Percentiles rank a stretch among this genome's conserved stretches.
These are phyloP conservation scores for Diutina rugosa DNA, from an alignment of 1,139 yeast species.

Conservation along the genomic window DNA sequence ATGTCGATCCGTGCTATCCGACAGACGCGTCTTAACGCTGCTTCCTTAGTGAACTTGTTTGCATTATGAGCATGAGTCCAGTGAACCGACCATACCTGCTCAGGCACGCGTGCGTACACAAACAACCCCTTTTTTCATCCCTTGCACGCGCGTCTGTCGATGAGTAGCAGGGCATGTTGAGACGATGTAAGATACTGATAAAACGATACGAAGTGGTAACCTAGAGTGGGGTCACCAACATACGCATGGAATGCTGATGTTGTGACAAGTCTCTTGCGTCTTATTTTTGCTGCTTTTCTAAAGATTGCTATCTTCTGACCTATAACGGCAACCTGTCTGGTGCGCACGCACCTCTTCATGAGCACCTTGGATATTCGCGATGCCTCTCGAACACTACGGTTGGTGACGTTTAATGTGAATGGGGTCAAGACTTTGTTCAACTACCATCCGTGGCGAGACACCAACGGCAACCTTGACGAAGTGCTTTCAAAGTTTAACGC, in stretches of 20 bases:
- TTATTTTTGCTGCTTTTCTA: neutral
- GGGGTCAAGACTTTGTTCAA: constrained; percentile 71
- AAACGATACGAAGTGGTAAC: neutral
- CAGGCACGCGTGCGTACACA: neutral
- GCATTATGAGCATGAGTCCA: neutral
- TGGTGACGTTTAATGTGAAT: constrained; percentile 73
- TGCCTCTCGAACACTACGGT: constrained; percentile 15
- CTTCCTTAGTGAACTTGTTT: neutral
- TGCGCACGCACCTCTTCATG: neutral
- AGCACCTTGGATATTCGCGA: neutral
- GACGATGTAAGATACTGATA: neutral
- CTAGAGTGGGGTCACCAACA: too few species aligned
- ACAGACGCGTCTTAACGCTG: too few species aligned
- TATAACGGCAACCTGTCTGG: neutral
- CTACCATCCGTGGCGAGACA: constrained; percentile 70
- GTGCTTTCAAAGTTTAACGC: constrained; percentile 48
- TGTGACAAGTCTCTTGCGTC: neutral
- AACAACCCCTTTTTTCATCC: neutral
- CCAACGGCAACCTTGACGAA: constrained; percentile 27
- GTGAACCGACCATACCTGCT: neutral
- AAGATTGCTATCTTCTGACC: neutral
- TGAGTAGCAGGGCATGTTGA: neutral
- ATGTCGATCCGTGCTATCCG: too few species aligned
- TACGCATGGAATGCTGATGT: too few species aligned
- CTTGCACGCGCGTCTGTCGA: neutral